Conservation (phyloP, 768 basidiomycete genomes). For the Favolaschia claudopus region DNA sequence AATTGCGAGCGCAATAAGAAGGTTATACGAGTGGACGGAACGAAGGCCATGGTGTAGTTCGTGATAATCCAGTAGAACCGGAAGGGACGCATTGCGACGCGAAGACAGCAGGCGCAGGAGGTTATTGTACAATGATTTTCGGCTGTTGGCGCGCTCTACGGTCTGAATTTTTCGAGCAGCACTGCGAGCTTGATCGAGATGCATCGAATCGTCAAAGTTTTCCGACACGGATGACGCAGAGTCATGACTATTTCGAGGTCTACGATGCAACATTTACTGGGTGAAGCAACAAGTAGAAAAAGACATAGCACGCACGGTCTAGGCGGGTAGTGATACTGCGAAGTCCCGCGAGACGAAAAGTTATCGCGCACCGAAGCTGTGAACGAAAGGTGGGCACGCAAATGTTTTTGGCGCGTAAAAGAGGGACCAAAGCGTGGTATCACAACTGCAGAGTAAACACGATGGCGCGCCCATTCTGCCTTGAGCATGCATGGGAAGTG, state of each 20-base stretch:
- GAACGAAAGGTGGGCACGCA: neutral
- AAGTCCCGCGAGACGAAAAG: constrained; percentile 6
- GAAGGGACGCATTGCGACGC: constrained; percentile 40
- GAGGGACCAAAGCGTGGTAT: constrained; percentile 25
- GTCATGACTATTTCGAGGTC: neutral
- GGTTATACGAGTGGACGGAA: constrained; percentile 54
- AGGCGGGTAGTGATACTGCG: too few species aligned
- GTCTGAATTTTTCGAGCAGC: neutral
- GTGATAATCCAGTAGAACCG: constrained; percentile 60
- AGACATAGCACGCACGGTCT: constrained; percentile 2
- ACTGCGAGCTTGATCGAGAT: neutral
- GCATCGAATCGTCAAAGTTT: neutral
- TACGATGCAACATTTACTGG: too few species aligned
- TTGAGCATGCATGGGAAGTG: constrained; percentile 58
- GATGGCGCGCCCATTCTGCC: constrained; percentile 42
- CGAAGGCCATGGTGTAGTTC: constrained; percentile 43
- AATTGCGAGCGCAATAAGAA: constrained; percentile 56
- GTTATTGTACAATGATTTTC: constrained; percentile 48
- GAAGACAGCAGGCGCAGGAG: constrained; percentile 46
- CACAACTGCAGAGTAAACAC: constrained; percentile 36
- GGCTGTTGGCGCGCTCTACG: constrained; percentile 34
- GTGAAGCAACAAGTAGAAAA: neutral
- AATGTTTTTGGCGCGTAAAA: constrained; percentile 7
- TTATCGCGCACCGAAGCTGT: constrained; percentile 19
- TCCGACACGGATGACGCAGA: neutral